Base-by-base conservation (phyloP, 75 land plant genomes). In the Pinus albicaulis region DNA sequence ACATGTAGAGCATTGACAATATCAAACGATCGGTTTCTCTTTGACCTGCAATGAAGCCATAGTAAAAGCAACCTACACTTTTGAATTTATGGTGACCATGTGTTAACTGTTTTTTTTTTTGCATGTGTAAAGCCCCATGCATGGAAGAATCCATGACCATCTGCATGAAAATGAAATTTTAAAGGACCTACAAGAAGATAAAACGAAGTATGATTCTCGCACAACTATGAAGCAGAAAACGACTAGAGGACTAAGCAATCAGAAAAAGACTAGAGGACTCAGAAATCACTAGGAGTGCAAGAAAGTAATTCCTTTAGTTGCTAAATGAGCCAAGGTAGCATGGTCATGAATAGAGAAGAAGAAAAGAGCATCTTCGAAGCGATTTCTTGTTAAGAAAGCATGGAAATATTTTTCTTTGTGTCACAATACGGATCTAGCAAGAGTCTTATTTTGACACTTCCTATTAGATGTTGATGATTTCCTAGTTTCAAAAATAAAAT, bases 201-300 rank as follows among this genome's bases (percentile, higher is more conserved):
- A 92, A 76, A 85, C 81, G 25, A 80, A 80, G 25, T 95, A 83
- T 82, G 82, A 80, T 76, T 76, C 98, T 59, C 92, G 94, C 24
- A 71, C 91, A 77, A 87, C 94, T 19, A 78, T 91, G 22, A 95
- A 95, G 78, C 88, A 93, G 81, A 89, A 87, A n/a, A n/a, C n/a
- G n/a, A n/a, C n/a, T n/a, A n/a, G n/a, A n/a, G n/a, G n/a, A n/a
- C n/a, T n/a, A n/a, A n/a, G n/a, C n/a, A n/a, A n/a, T n/a, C n/a
- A n/a, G n/a, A n/a, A 75, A 95, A 95, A 96, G 99, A 94, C 91
- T 48, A 98, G 99, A 76, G 99, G 99, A 23, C 59, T 86, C 66
- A 94, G 93, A 80, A 96, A 96, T 71, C 62, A 81, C 52, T 85
- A 96, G 76, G 89, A 94, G 65, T 89, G 91, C 78, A 86, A 83